These are phyloP conservation scores for Phyllachora maydis DNA, from an alignment of 2,329 filamentous ascomycete genomes.

Conservation along the genomic window DNA sequence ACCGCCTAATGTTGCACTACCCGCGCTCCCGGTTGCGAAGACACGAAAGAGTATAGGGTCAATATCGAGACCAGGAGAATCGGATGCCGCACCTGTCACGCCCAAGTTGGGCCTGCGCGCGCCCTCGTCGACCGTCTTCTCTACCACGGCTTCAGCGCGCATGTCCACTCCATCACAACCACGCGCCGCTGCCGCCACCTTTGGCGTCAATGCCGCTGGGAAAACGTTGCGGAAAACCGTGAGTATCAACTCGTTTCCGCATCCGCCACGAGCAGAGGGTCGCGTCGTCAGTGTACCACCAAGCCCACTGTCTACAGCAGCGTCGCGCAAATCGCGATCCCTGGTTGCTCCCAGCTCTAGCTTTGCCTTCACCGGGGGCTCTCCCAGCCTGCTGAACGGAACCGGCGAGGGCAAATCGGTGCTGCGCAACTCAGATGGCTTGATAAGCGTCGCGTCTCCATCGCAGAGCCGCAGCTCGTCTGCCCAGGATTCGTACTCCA, in stretches of 20 bases:
- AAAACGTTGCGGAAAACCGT: slow-evolving; percentile 69
- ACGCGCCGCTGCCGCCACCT: slow-evolving; percentile 32
- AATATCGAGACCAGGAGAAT: slow-evolving; percentile 16
- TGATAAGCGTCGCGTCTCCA: slow-evolving; percentile 61
- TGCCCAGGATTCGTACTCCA: slow-evolving; percentile 79
- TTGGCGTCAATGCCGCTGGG: slow-evolving; percentile 32
- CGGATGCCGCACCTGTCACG: slow-evolving; percentile 21
- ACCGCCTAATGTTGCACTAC: slow-evolving; percentile 51
- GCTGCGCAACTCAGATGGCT: slow-evolving; percentile 47
- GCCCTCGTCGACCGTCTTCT: slow-evolving; percentile 34
- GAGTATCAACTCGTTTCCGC: slow-evolving; percentile 86
- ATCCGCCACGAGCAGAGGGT: slow-evolving; percentile 53
- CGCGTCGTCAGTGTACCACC: slow-evolving; percentile 39
- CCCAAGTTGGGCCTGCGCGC: slow-evolving; percentile 37
- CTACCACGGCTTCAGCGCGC: slow-evolving; percentile 27
- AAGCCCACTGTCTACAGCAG: slow-evolving; percentile 31
- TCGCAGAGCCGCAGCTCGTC: slow-evolving; percentile 83
- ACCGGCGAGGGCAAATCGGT: slow-evolving; percentile 61
- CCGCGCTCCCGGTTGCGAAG: slow-evolving; percentile 54
- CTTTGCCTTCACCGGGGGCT: slow-evolving; percentile 26
- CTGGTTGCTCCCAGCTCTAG: slow-evolving; percentile 31
- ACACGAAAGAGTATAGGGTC: slow-evolving; percentile 44
- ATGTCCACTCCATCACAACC: slow-evolving; percentile 33
- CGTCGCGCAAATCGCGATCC: slow-evolving; percentile 32
- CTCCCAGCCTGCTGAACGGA: slow-evolving; percentile 61